Evolutionary conservation across 441 rosid genomes (phyloP).

Genomic region (Populus hybrid): DNA sequence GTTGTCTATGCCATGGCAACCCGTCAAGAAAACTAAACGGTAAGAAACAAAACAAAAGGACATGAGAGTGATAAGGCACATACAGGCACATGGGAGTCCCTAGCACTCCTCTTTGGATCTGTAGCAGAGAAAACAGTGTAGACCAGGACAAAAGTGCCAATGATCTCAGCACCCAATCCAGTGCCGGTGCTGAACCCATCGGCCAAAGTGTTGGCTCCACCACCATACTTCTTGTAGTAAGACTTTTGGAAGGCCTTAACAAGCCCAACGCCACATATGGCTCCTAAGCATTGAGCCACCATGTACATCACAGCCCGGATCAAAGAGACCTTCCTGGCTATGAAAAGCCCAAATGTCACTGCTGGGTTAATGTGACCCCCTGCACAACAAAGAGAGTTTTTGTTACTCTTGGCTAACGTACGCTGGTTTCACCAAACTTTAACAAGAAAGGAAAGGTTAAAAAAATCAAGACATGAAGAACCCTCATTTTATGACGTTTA

Average conservation of each 20-base stretch:
- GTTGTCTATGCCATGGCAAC: background rate
- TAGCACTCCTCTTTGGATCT: slow-evolving; percentile 85
- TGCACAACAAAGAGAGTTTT: slow-evolving; percentile 13
- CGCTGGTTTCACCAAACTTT: background rate
- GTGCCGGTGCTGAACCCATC: slow-evolving; percentile 51
- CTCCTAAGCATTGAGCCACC: slow-evolving; percentile 82
- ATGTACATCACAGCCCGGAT: slow-evolving; percentile 67
- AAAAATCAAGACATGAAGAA: too few species aligned
- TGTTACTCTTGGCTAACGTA: slow-evolving; percentile 1
- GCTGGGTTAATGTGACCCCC: slow-evolving; percentile 97
- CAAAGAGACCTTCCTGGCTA: slow-evolving; percentile 79
- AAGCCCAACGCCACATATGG: slow-evolving; percentile 75
- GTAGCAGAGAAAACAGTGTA: slow-evolving; percentile 93
- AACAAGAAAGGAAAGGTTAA: too few species aligned
- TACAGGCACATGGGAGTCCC: slow-evolving; percentile 93
- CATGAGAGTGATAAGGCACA: background rate
- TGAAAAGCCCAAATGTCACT: slow-evolving; percentile 71
- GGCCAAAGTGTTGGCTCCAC: slow-evolving; percentile 62
- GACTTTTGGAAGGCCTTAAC: slow-evolving; percentile 76
- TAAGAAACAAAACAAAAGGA: background rate
- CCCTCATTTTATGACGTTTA: too few species aligned
- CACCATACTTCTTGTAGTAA: slow-evolving; percentile 51
- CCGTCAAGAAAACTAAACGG: background rate
- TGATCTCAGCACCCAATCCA: slow-evolving; percentile 82
- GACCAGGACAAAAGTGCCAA: slow-evolving; percentile 81